Evolutionary conservation across 2,329 filamentous ascomycete species (phyloP), one percentile per base, ranked within the genome.

Genomic region (Pezizomycotina sp.): DNA sequence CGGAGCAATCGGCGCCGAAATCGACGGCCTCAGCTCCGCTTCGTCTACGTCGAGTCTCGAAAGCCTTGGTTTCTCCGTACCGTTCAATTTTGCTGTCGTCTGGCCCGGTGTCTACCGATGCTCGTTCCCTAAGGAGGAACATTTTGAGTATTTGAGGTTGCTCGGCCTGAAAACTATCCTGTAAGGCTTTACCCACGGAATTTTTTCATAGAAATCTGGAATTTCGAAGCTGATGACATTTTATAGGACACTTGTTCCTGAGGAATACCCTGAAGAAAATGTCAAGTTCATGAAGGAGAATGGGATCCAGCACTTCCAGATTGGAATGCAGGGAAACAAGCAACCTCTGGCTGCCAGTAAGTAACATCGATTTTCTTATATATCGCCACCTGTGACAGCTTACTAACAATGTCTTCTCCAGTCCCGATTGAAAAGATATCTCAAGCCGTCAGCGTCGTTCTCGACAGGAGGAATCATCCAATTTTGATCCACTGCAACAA

Each of bases 401-500:
- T 33, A 19, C 45, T 49, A 25, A 50, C 32, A 34, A 31, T n/a
- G 23, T 23, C 4, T 27, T 39, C 5, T 35, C 34, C 27, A 48
- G 50, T 81, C 22, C 69, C 77, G 1, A 54, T 70, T 5, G 57
- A 63, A 27, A 71, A 73, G 16, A 81, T 92, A 66, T 65, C 68
- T 44, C 61, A 69, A 5, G 81, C 86, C 28, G 64, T 92, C 15
- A 62, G 68, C 8, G 60, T 86, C 26, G 67, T 86, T 25, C 63
- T 86, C 34, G 69, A 91, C 52, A 66, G 66, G 31, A 58, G 64
- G 21, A 82, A 91, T 45, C 74, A 89, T 47, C 84, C 84, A 0
- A 58, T 93, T 7, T 64, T 92, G 24, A 68, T 93, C 29, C 84
- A 93, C 57, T 93, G 84, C 65, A 93, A 92, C 54, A 84, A 92